Conservation (phyloP, 2,329 filamentous ascomycete genomes). For the Paraconiothyrium sp. region DNA sequence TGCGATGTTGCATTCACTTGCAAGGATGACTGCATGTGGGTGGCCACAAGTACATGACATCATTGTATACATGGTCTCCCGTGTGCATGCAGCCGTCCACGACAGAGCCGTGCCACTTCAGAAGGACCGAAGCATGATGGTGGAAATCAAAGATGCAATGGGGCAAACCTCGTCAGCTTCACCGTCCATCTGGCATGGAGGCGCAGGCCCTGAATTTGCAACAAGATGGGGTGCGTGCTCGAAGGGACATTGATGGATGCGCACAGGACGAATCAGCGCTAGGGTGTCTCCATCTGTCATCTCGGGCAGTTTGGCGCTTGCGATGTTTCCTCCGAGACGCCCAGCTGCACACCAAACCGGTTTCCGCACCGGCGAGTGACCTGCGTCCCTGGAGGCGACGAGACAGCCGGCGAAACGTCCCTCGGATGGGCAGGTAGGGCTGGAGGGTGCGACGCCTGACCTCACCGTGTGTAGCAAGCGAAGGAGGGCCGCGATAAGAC, state of each 20-base stretch:
- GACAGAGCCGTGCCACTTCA: background rate
- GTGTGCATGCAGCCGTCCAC: background rate
- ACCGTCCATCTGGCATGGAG: background rate
- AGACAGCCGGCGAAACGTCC: background rate
- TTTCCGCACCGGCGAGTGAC: slow-evolving; percentile 5
- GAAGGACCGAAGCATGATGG: background rate
- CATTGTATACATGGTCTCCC: background rate
- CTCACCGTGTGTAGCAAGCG: background rate
- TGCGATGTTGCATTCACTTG: background rate
- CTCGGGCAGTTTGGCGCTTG: slow-evolving; percentile 8
- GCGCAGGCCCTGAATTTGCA: background rate
- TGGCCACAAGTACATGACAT: background rate
- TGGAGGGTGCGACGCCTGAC: background rate
- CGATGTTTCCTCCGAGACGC: slow-evolving; percentile 5
- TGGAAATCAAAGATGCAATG: background rate
- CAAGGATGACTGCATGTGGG: background rate
- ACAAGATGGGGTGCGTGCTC: slow-evolving; percentile 9
- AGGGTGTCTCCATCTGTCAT: slow-evolving; percentile 2
- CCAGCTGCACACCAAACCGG: slow-evolving; percentile 13
- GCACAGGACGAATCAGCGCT: slow-evolving; percentile 3
- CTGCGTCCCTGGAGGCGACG: slow-evolving; percentile 14
- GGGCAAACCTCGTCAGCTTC: slow-evolving; percentile 1
- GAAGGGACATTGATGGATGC: background rate
- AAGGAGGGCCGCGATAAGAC: slow-evolving; percentile 7
- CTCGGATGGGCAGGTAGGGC: background rate